phyloP scores from a whole-genome alignment of 2,329 filamentous ascomycete genomes.

The Phoma sp. region DNA sequence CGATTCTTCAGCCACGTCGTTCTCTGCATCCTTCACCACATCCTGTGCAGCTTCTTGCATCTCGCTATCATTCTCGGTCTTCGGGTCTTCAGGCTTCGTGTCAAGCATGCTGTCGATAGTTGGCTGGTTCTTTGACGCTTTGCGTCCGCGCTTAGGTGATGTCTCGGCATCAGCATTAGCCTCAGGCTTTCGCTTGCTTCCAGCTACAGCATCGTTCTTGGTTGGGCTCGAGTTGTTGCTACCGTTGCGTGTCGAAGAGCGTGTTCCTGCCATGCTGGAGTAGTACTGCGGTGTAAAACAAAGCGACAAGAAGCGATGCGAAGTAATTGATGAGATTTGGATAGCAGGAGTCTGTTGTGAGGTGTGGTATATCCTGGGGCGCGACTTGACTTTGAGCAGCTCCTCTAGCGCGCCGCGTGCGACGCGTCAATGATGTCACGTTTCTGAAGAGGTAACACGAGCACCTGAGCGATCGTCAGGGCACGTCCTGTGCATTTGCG shows the following conservation, averaged over 20 bases:
- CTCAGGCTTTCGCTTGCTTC: slow-evolving; percentile 52
- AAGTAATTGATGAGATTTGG: not conserved
- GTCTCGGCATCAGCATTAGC: slow-evolving; percentile 33
- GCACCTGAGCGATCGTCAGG: not conserved
- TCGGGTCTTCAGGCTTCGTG: slow-evolving; percentile 43
- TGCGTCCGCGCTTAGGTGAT: slow-evolving; percentile 53
- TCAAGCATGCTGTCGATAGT: slow-evolving; percentile 60
- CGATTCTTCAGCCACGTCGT: not conserved
- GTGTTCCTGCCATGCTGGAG: slow-evolving; percentile 36
- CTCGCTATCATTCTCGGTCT: slow-evolving; percentile 34
- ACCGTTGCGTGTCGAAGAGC: slow-evolving; percentile 31
- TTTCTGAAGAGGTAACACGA: not conserved
- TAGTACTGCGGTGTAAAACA: not conserved
- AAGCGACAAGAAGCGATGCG: not conserved
- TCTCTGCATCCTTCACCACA: slow-evolving; percentile 10
- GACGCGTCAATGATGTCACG: slow-evolving; percentile 8
- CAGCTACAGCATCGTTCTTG: slow-evolving; percentile 41
- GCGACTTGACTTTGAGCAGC: slow-evolving; percentile 12
- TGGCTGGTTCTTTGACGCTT: slow-evolving; percentile 55
- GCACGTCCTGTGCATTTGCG: not conserved
- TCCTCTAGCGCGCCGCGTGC: slow-evolving; percentile 10
- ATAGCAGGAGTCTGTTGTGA: not conserved
- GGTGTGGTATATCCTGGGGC: not conserved
- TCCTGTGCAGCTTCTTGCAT: slow-evolving; percentile 8
- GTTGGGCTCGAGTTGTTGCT: slow-evolving; percentile 27